These are phyloP conservation scores for Botrytis aclada DNA, from an alignment of 2,329 filamentous ascomycete species.

Conservation along the genomic window DNA sequence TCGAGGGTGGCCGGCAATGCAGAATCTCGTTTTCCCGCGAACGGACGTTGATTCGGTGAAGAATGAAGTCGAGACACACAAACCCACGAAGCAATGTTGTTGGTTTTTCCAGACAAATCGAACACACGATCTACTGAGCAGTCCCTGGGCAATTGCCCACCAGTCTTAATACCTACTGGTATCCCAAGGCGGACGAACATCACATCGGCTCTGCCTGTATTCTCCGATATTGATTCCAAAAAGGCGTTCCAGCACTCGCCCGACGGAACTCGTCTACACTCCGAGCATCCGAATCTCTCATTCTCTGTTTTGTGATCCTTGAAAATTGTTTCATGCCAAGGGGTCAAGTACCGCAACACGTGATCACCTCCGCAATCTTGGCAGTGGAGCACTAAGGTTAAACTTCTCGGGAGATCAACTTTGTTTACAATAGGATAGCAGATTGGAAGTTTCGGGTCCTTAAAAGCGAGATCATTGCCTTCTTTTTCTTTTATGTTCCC, in stretches of 20 bases:
- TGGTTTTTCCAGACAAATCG: not conserved
- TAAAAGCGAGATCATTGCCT: not conserved
- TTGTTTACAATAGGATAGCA: not conserved
- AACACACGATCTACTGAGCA: not conserved
- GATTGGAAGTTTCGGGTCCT: not conserved
- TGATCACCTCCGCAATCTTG: not conserved
- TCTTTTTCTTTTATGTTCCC: not conserved
- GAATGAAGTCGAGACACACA: not conserved
- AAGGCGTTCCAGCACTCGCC: too few species aligned
- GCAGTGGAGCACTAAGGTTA: not conserved
- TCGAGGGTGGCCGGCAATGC: not conserved
- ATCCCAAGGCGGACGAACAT: not conserved
- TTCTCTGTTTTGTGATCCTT: not conserved
- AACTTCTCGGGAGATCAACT: not conserved
- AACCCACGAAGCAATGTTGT: accelerated
- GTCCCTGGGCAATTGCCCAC: not conserved
- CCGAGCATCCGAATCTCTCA: not conserved
- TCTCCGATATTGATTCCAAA: too few species aligned
- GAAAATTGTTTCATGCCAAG: not conserved
- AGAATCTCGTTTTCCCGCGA: not conserved
- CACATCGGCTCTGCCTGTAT: not conserved
- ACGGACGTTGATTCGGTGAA: not conserved
- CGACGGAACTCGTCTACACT: not conserved
- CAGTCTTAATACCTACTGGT: not conserved
- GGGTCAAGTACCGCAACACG: not conserved